Evolutionary conservation across 495 filamentous ascomycete genomes (phyloP).

Genomic region (Viridothelium virens): DNA sequence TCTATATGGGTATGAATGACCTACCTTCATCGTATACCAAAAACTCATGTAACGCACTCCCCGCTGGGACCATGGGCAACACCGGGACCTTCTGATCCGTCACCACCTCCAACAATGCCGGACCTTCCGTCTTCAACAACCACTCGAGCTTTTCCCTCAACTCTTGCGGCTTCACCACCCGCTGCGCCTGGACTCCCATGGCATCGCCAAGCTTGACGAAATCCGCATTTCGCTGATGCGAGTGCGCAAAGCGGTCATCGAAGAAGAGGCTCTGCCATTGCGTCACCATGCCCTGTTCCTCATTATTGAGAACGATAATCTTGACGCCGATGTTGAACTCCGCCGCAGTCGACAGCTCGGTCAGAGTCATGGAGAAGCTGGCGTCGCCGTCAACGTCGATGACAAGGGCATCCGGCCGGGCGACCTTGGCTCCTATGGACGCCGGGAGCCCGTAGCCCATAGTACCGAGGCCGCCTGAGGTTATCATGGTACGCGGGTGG

Average conservation of each 20-base stretch:
- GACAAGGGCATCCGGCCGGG: slow-evolving; percentile 73
- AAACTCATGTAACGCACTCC: slow-evolving; percentile 85
- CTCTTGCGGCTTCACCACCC: slow-evolving; percentile 73
- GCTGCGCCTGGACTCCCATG: slow-evolving; percentile 36
- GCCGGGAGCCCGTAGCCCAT: slow-evolving; percentile 94
- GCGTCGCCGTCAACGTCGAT: slow-evolving; percentile 95
- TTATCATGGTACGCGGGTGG: slow-evolving; percentile 77
- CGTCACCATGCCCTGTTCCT: slow-evolving; percentile 95
- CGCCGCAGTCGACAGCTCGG: slow-evolving; percentile 78
- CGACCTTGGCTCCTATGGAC: slow-evolving; percentile 90
- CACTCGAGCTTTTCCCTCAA: slow-evolving; percentile 73
- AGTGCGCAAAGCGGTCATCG: slow-evolving; percentile 84
- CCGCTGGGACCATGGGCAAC: slow-evolving; percentile 89
- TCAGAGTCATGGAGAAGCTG: slow-evolving; percentile 94
- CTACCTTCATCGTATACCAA: slow-evolving; percentile 78
- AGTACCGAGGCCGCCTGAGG: slow-evolving; percentile 84
- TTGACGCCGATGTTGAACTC: slow-evolving; percentile 94
- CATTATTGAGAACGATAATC: slow-evolving; percentile 87
- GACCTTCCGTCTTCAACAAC: slow-evolving; percentile 61
- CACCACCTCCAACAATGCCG: slow-evolving; percentile 41
- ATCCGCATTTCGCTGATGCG: slow-evolving; percentile 81
- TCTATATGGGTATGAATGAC: slow-evolving; percentile 12
- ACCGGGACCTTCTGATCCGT: slow-evolving; percentile 88
- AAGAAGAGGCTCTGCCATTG: slow-evolving; percentile 95
- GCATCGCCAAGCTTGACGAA: slow-evolving; percentile 85